These are phyloP conservation scores for Sugiyamaella chiloensis DNA, from an alignment of 805 yeast species.

Conservation along the genomic window DNA sequence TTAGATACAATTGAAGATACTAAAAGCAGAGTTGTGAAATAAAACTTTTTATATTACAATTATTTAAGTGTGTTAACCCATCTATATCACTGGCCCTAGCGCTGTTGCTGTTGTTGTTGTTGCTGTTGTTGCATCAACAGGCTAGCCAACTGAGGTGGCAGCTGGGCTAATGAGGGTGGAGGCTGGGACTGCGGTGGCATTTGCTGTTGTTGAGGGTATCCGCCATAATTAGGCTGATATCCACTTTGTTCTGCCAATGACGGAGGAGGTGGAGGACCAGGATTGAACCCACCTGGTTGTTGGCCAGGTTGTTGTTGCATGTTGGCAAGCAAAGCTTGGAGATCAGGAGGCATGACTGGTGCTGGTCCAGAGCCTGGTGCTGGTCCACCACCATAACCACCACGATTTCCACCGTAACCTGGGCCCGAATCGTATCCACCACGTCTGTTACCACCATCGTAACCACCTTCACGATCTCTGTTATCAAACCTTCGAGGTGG, in stretches of 20 bases:
- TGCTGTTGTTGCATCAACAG: conserved; percentile 4
- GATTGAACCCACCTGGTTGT: not conserved
- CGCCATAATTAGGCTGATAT: not conserved
- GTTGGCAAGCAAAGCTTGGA: conserved; percentile 15
- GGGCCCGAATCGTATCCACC: conserved; percentile 1
- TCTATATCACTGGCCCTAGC: too few relatives aligned
- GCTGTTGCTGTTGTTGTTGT: not conserved
- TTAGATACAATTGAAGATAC: too few relatives aligned
- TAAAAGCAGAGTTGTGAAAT: too few relatives aligned
- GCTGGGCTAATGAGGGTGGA: too few relatives aligned
- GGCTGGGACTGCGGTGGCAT: not conserved
- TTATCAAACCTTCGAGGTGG: conserved; percentile 1
- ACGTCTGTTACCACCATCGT: conserved; percentile 8
- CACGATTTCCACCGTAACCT: not conserved
- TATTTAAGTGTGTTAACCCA: too few relatives aligned
- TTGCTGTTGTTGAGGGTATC: not conserved
- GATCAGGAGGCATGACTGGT: conserved; percentile 18
- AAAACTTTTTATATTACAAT: too few relatives aligned
- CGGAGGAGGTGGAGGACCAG: conserved; percentile 1
- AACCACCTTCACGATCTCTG: conserved; percentile 2
- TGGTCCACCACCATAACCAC: conserved; percentile 8
- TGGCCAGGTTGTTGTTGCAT: conserved; percentile 18
- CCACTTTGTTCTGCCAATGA: not conserved
- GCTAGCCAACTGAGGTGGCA: conserved; percentile 1
- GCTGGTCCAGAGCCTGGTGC: not conserved